A percentile compares a stretch with the other conserved stretches of the same genome.
phyloP scores from a whole-genome alignment of 345 rosid genomes.

The Eucalyptus cloeziana region DNA sequence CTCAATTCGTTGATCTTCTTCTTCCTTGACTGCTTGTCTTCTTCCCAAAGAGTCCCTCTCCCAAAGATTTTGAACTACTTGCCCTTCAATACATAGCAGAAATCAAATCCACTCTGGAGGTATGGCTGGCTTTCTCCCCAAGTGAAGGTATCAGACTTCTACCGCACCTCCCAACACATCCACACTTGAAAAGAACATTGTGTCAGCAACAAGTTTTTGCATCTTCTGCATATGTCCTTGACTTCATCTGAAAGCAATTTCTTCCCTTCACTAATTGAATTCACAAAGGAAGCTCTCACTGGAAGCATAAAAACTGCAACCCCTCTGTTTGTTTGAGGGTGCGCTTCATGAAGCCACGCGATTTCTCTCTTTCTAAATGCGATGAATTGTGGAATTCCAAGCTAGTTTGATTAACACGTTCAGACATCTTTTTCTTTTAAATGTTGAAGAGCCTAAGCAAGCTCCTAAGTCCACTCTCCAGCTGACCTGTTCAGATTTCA shows the following conservation, averaged over 20 bases:
- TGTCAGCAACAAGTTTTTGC: background rate
- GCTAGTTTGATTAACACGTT: background rate
- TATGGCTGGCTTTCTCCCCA: too few species aligned
- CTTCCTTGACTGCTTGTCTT: too few species aligned
- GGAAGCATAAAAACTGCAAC: background rate
- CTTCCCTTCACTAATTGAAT: background rate
- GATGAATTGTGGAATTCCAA: background rate
- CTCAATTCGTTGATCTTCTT: too few species aligned
- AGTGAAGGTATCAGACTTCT: too few species aligned
- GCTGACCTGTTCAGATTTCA: background rate
- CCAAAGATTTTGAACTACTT: too few species aligned
- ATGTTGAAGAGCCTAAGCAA: background rate
- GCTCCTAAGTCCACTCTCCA: background rate
- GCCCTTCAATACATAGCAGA: too few species aligned
- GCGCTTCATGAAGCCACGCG: background rate
- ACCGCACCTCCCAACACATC: background rate
- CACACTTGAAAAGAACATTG: background rate
- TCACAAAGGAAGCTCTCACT: background rate
- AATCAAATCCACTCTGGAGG: too few species aligned
- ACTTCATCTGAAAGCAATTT: background rate
- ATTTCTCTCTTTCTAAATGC: background rate
- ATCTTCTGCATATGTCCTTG: background rate
- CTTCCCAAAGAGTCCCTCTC: too few species aligned
- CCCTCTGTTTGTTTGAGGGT: background rate
- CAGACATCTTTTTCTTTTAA: background rate